Base-by-base conservation (phyloP, 2,329 filamentous ascomycete species). In the Monosporascus sp. region DNA sequence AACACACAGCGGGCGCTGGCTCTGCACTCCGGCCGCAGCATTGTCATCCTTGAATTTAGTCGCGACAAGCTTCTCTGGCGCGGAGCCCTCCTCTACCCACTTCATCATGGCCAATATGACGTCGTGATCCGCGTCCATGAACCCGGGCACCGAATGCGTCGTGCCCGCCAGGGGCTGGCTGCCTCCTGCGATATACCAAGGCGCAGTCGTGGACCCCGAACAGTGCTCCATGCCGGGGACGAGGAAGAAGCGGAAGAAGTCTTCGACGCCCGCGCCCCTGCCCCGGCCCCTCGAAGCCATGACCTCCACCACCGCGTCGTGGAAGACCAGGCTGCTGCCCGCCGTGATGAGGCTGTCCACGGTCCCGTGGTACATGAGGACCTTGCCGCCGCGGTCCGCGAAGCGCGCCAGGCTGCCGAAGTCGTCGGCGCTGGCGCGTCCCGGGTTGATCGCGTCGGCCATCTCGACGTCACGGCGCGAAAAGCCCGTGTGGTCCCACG, bases 151-250 rank as follows among this genome's bases (percentile, higher is more conserved):
- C 59, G 80, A 79, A 55, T 74, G 67, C 37, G 70, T 63, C 2
- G 74, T 75, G 2, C 60, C 41, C 1, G 22, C 61, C 58, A 54
- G 49, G 17, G 48, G 48, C 51, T 55, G 59, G 25, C 51, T 51
- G 27, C 48, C 58, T 18, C 57, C 50, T 44, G 57, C 54, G 31
- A 62, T 51, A 36, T 57, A 54, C 58, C 60, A 62, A 9, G 54
- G 74, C 66, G 46, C 74, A 70, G 47, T 57, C 57, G 47, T 73
- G 71, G 18, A 58, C 5, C 71, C 72, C 5, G 49, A 52, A 56
- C 77, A 81, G 58, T 81, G 78, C 1, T 63, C 66, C 66, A 77
- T 77, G 2, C 77, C 78, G 11, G 69, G 72, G 52, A 80, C 71
- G 37, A 71, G 67, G 68, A 81, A 81, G 61, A 70, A 74, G 36